Conservation (phyloP, 2,329 filamentous ascomycete species). For the Graphiopsis chlorocephala region DNA sequence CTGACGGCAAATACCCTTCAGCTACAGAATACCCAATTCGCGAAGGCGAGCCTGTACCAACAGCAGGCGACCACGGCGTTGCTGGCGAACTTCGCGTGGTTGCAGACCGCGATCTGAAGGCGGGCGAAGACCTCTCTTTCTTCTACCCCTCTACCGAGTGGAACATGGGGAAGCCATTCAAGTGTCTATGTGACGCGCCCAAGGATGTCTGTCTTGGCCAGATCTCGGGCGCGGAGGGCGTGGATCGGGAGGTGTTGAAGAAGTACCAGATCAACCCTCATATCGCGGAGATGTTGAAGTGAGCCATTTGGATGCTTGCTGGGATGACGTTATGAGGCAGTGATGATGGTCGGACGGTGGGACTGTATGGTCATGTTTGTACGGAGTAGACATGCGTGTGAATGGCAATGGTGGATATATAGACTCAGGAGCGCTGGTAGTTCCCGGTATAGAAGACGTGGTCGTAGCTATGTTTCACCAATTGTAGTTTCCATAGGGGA, state of each 20-base stretch:
- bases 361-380: background rate
- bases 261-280: slow-evolving; percentile 8
- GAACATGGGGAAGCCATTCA: slow-evolving; percentile 46
- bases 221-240: slow-evolving; percentile 40
- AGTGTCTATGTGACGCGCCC: slow-evolving; percentile 40
- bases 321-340: background rate
- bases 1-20: slow-evolving; percentile 26
- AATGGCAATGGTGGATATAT: background rate
- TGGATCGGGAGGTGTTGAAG: slow-evolving; percentile 34
- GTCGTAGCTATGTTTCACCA: background rate
- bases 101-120: slow-evolving; percentile 37
- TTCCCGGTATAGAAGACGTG: background rate
- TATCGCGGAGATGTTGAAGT: slow-evolving; percentile 11
- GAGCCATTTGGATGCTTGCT: background rate
- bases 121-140: slow-evolving; percentile 45
- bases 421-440: background rate
- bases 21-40: background rate
- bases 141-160: slow-evolving; percentile 51
- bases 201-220: slow-evolving; percentile 36
- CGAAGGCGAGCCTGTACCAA: slow-evolving; percentile 5
- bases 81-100: slow-evolving; percentile 24
- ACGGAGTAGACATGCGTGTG: background rate
- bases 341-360: background rate
- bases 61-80: slow-evolving; percentile 10
- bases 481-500: background rate